Base-by-base conservation (phyloP, 305 asterid species). In the Lippia alba region DNA sequence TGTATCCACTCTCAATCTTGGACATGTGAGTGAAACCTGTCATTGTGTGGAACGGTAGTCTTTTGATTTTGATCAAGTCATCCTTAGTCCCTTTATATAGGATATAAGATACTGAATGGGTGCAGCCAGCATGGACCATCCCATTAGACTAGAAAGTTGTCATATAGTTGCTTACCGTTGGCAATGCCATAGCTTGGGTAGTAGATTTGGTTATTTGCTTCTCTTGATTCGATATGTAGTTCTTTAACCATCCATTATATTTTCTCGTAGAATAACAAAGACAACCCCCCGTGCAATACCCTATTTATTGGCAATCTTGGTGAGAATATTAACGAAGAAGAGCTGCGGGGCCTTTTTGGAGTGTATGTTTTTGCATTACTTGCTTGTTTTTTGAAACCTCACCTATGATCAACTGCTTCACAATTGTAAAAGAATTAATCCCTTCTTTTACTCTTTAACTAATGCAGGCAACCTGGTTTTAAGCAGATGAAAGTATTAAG, bases 261-360 rank as follows among this genome's bases (percentile, higher is more conserved):
- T 63, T 63, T 67, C 69, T 81, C 74, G 85, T 77, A 95, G 99
- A 95, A 95, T 82, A 89, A 83, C 64, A 95, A 95, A 81, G 99
- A 95, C 64, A 95, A 95, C 76, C 98, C 98, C 79, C 99, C 97
- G 50, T 92, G 99, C 87, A 95, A 95, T 80, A 95, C 99, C 64
- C 91, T 95, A 24, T 95, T 95, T 73, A 95, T 95, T 82, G 99
- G 99, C 71, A 95, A 95, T 78, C 96, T 95, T 68, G 98, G 99
- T 75, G 99, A 90, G 84, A 87, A 80, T 80, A 90, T 95, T 54
- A 95, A 87, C 46, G 99, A 95, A 86, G 99, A 95, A 68, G 99
- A 95, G 82, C 85, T 95, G 79, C 87, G 96, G 69, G 86, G 97
- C 79, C 87, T 95, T 74, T 89, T 95, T 80, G 80, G 78, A 74